Base-by-base conservation (phyloP, 768 basidiomycete genomes). In the Psilocybe sp. region DNA sequence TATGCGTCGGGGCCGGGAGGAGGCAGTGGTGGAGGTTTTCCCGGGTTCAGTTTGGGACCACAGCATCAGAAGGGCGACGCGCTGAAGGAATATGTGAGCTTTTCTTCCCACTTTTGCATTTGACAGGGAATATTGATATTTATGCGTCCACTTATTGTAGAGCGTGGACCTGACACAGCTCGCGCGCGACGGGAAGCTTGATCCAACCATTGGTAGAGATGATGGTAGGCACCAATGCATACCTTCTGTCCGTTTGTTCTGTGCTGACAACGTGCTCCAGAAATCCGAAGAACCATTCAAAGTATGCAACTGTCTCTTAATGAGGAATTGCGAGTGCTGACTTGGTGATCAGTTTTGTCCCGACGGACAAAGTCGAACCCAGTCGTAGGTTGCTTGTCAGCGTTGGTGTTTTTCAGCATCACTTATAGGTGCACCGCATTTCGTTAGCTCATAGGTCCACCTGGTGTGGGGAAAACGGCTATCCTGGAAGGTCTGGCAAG, bases 381-480 rank as follows among this genome's bases (percentile, higher is more conserved):
- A 4, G 91, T 95, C 56, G 89, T 84, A 66, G 44, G 84, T 70
- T 13, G 1, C 0, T 2, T 1, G 2, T 2, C n/a, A 15, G 7
- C 15, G 36, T 14, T 36, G 14, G 14, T 38, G 3, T 18, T 40
- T 2, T 31, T n/a, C 15, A 13, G n/a, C 7, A 19, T 12, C 4
- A 20, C 15, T 8, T 38, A 12, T 45, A 15, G 15, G 44, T 13
- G n/a, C 31, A 42, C n/a, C 2, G 48, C 15, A 41, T 31, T 41
- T 6, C 12, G 11, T 20, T 51, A 88, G 86, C 77, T 90, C 40
- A 88, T 91, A 47, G 88, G 90, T 5, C 85, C 89, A 19, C 90
- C 92, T 2, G 93, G 93, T 50, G 91, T 94, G 11, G 93, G 93
- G 0, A 97, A 97, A 70, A 96, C 93, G 0, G 92, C 93, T 0